phyloP scores from a whole-genome alignment of 2,329 filamentous ascomycete genomes.

The Sarocladiaceae sp. region DNA sequence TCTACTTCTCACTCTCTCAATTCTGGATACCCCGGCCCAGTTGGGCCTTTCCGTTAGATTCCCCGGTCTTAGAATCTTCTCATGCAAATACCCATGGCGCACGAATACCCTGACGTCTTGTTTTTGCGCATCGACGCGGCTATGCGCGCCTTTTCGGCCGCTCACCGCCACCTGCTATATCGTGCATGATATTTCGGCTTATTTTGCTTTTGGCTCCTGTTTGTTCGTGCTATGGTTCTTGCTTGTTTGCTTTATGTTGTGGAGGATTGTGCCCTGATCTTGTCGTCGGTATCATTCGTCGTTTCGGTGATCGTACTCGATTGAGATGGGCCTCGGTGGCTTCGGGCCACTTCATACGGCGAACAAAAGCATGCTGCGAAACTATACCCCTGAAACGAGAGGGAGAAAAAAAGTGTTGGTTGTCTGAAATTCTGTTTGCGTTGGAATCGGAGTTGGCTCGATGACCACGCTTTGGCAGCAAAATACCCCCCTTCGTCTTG shows the following conservation, averaged over 20 bases:
- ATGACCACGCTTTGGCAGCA: no score
- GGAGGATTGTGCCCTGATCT: no score
- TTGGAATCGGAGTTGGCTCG: no score
- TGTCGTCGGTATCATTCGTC: no score
- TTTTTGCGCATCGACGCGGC: slow-evolving; percentile 3
- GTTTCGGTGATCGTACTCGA: no score
- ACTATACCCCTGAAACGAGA: no score
- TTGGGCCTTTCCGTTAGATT: slow-evolving; percentile 85
- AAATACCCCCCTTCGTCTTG: no score
- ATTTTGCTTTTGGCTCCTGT: not conserved
- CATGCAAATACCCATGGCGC: slow-evolving; percentile 54
- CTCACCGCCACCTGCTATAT: not conserved
- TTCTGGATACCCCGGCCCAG: slow-evolving; percentile 92
- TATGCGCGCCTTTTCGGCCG: not conserved
- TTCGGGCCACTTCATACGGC: no score
- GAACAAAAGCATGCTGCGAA: no score
- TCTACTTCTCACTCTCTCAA: slow-evolving; percentile 91
- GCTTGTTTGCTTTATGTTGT: not conserved
- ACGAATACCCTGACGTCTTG: slow-evolving; percentile 42
- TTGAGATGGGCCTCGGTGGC: no score
- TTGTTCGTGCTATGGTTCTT: not conserved
- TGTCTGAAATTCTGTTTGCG: no score
- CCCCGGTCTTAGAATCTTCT: slow-evolving; percentile 38
- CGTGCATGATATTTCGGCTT: not conserved
- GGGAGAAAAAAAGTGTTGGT: no score